phyloP scores from a whole-genome alignment of 345 rosid genomes.

The Hypericum perforatum region DNA sequence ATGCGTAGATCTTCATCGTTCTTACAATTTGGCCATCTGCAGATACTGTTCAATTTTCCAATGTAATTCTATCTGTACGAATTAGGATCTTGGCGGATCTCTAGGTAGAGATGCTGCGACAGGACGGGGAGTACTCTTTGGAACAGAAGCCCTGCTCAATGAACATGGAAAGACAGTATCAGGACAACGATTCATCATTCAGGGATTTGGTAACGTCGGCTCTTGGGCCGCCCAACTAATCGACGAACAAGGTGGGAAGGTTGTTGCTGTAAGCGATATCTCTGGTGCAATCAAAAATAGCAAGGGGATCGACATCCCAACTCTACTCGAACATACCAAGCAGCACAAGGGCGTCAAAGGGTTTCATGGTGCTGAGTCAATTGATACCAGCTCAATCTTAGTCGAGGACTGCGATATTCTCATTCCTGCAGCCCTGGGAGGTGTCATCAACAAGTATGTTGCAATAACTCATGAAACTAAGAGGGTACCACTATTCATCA shows the following conservation, averaged over 20 bases:
- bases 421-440: slow-evolving; percentile 20
- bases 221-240: slow-evolving; percentile 14
- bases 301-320: slow-evolving; percentile 13
- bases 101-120: slow-evolving; percentile 21
- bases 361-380: slow-evolving; percentile 9
- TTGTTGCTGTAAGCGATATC: slow-evolving; percentile 17
- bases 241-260: slow-evolving; percentile 11
- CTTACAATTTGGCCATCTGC: background rate
- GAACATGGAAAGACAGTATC: slow-evolving; percentile 15
- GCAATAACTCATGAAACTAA: background rate
- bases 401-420: slow-evolving; percentile 21
- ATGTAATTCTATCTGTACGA: background rate
- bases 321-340: slow-evolving; percentile 11
- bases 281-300: slow-evolving; percentile 16
- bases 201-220: slow-evolving; percentile 21
- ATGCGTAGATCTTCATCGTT: too few relatives aligned
- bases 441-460: slow-evolving; percentile 14
- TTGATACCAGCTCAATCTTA: slow-evolving; percentile 12
- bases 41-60: background rate
- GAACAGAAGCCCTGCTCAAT: slow-evolving; percentile 17
- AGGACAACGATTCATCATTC: slow-evolving; percentile 10
- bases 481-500: background rate
- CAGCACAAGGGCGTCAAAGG: slow-evolving; percentile 2
- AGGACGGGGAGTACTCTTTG: slow-evolving; percentile 16
- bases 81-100: slow-evolving; percentile 23